Evolutionary conservation across 176 grass and related monocot species (phyloP), one percentile per base, ranked within the genome.

Genomic region (Ensete ventricosum): DNA sequence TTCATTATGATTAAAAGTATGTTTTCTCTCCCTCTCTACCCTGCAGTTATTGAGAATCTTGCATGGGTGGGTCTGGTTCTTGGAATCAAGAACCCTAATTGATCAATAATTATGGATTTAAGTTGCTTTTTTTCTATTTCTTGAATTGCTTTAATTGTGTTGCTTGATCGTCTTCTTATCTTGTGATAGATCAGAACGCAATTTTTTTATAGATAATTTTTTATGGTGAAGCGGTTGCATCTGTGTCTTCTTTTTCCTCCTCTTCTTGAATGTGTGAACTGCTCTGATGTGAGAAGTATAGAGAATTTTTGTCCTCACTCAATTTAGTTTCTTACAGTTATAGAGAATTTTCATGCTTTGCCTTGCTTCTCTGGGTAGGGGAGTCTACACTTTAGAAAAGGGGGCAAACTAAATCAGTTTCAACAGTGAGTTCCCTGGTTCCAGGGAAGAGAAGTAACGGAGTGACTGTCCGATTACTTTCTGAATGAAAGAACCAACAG

Each of bases 1-100:
- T 98, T 59, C 94, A 98, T 81, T 98, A 93, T 64, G 94, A 90
- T 2, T 88, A 98, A 69, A 93, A 93, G 94, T 98, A 91, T 24
- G 84, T 48, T 58, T 52, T 17, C 50, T 62, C 13, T 52, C 14
- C 19, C 22, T 64, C 11, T 67, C 80, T 64, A 1, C 26, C 9
- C 14, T 27, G 19, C 23, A 34, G 9, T 51, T 20, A 21, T 64
- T 64, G n/a, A 17, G 1, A 34, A 69, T 49, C 17, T 69, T 69
- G 8, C 11, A 17, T n/a, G 66, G 66, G 19, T 68, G 7, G 60
- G 20, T 11, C n/a, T 1, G 4, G 0, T 43, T 65, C 4, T 65
- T n/a, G 1, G 2, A 26, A 26, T 26, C 22, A 9, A 65, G 26
- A 65, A 25, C 22, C 16, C 2, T 50, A 24, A 19, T 0, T 43